These are phyloP conservation scores for Diaporthe citrichinensis DNA, from an alignment of 2,329 filamentous ascomycete species.

Conservation along the genomic window DNA sequence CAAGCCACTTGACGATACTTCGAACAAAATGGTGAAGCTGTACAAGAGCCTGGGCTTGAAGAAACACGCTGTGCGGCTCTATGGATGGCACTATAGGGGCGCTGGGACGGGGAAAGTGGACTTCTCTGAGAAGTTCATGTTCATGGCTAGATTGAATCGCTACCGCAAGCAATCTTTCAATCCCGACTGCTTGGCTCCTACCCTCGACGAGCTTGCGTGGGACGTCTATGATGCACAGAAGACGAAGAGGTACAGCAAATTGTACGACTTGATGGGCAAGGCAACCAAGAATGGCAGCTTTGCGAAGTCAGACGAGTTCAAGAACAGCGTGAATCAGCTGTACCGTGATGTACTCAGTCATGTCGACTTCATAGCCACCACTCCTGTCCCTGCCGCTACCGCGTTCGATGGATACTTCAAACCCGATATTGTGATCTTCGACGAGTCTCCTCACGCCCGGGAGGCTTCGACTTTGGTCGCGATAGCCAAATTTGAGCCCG, in stretches of 20 bases:
- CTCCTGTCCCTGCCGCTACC: conserved; percentile 58
- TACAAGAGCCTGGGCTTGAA: conserved; percentile 53
- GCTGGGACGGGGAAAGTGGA: conserved; percentile 48
- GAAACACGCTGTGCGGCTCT: conserved; percentile 56
- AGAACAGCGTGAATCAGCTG: conserved; percentile 51
- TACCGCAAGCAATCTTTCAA: conserved; percentile 34
- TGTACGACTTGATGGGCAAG: conserved; percentile 52
- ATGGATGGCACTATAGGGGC: conserved; percentile 56
- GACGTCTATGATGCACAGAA: conserved; percentile 54
- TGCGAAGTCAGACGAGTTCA: conserved; percentile 48
- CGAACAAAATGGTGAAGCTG: conserved; percentile 56
- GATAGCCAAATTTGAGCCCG: conserved; percentile 58
- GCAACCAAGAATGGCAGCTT: conserved; percentile 45
- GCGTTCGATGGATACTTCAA: conserved; percentile 70
- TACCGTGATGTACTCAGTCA: conserved; percentile 56
- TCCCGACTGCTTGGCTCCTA: conserved; percentile 51
- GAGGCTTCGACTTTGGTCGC: conserved; percentile 62
- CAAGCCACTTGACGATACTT: conserved; percentile 61
- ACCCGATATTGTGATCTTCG: conserved; percentile 88
- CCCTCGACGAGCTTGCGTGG: conserved; percentile 60
- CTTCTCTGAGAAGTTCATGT: conserved; percentile 55
- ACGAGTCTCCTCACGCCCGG: conserved; percentile 70
- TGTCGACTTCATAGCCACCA: conserved; percentile 62
- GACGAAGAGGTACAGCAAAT: conserved; percentile 52
- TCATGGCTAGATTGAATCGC: conserved; percentile 42